These are phyloP conservation scores for Aspergillus indologenus DNA, from an alignment of 495 filamentous ascomycete genomes.

Conservation along the genomic window DNA sequence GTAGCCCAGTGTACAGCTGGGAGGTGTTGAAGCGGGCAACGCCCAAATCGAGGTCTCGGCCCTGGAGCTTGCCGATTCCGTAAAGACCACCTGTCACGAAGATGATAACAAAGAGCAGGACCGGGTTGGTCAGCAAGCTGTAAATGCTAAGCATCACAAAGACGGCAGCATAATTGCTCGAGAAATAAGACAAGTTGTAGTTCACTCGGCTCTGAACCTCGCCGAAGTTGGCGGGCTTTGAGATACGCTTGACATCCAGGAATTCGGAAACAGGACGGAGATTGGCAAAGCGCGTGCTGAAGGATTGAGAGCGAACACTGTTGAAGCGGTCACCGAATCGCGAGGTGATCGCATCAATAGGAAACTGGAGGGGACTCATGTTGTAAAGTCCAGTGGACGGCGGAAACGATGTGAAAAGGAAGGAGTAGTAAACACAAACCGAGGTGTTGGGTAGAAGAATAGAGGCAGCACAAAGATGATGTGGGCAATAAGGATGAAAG, in stretches of 20 bases:
- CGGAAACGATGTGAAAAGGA: background rate
- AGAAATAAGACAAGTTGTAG: constrained; percentile 96
- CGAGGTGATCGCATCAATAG: constrained; percentile 85
- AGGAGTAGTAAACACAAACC: background rate
- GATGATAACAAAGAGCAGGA: constrained; percentile 86
- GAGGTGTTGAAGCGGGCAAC: constrained; percentile 79
- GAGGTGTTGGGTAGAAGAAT: background rate
- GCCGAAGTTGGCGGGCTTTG: constrained; percentile 85
- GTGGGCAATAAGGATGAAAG: constrained; percentile 8
- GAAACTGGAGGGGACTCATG: constrained; percentile 90
- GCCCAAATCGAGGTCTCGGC: constrained; percentile 83
- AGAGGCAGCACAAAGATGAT: background rate
- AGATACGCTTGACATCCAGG: constrained; percentile 89
- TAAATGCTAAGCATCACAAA: constrained; percentile 96
- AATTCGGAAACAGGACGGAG: constrained; percentile 90
- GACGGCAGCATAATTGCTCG: constrained; percentile 94
- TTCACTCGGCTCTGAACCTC: constrained; percentile 93
- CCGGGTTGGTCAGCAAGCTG: constrained; percentile 78
- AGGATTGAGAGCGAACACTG: constrained; percentile 70
- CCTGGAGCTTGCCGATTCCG: constrained; percentile 82
- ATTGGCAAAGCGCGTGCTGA: constrained; percentile 84
- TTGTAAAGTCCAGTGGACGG: constrained; percentile 17
- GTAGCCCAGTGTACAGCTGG: constrained; percentile 87
- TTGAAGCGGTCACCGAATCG: constrained; percentile 75
- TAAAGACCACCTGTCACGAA: constrained; percentile 82